A percentile compares a stretch with the other conserved stretches of the same genome.
These are phyloP conservation scores for Trametes hirsuta DNA, from an alignment of 1,284 basidiomycete species.

Conservation along the genomic window DNA sequence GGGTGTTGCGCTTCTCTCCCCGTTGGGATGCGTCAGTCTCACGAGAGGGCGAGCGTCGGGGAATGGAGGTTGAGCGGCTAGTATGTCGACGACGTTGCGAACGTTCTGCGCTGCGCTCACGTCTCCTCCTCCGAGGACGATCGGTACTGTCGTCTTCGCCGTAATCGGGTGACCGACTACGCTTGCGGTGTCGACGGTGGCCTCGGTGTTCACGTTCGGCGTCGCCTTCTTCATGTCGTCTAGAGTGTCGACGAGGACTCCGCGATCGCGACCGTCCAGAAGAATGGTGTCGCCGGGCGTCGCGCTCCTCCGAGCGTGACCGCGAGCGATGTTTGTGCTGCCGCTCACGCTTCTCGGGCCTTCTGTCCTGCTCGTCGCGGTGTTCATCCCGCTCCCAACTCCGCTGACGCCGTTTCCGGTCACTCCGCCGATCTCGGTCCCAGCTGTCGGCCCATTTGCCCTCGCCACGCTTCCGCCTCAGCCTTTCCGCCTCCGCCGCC, in stretches of 20 bases:
- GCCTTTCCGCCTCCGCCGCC: conserved; percentile 63
- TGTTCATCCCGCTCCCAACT: conserved; percentile 47
- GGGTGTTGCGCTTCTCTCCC: neutral
- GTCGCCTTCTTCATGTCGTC: conserved; percentile 14
- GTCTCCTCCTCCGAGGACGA: conserved; percentile 22
- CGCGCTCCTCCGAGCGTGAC: conserved; percentile 28
- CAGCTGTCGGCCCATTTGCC: conserved; percentile 35
- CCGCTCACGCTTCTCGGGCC: conserved; percentile 28
- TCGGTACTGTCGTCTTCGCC: conserved; percentile 23
- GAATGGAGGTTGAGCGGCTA: conserved; percentile 7
- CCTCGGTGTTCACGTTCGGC: conserved; percentile 9
- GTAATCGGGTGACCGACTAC: conserved; percentile 18
- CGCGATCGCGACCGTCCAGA: conserved; percentile 15
- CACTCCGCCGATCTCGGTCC: conserved; percentile 30
- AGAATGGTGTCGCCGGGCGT: conserved; percentile 13
- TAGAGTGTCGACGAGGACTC: conserved; percentile 6
- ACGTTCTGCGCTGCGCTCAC: conserved; percentile 29
- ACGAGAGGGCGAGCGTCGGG: conserved; percentile 7
- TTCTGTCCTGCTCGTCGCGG: conserved; percentile 44
- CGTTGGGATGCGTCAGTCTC: conserved; percentile 2
- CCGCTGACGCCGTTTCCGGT: conserved; percentile 37
- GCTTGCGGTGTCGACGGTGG: conserved; percentile 25
- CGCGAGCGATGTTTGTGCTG: conserved; percentile 29
- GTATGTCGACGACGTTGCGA: conserved; percentile 28
- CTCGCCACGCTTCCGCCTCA: conserved; percentile 46